A percentile compares a stretch with the other conserved stretches of the same genome.
Evolutionary conservation across 1,284 basidiomycete species (phyloP).

Genomic region (Boletus calvinii): DNA sequence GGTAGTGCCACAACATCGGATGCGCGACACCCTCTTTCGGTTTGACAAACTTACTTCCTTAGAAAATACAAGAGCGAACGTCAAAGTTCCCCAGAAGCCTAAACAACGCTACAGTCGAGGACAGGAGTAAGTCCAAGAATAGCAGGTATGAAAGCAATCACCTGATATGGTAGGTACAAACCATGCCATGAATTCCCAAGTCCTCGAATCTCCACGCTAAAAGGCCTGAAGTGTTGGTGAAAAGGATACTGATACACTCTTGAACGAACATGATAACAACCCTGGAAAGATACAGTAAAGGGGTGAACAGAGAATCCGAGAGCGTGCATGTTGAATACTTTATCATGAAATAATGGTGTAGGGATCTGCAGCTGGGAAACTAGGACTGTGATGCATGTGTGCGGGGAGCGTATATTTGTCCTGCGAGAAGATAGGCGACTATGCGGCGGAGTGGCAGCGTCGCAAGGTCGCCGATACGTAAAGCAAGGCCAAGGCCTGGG

Average conservation of each 20-base stretch:
- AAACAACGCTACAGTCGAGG: neutral
- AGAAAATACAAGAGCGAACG: slow-evolving; percentile 28
- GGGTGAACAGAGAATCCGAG: slow-evolving; percentile 3
- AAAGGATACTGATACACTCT: slow-evolving; percentile 21
- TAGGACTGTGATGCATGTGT: slow-evolving; percentile 15
- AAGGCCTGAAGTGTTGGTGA: neutral
- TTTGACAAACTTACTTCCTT: slow-evolving; percentile 25
- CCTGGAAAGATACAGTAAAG: slow-evolving; percentile 15
- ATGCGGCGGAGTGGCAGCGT: slow-evolving; percentile 31
- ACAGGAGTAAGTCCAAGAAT: slow-evolving; percentile 22
- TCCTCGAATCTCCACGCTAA: neutral
- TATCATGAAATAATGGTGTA: neutral
- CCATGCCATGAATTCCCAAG: slow-evolving; percentile 1
- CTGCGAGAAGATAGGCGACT: slow-evolving; percentile 25
- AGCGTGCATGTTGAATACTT: slow-evolving; percentile 13
- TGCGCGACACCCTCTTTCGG: slow-evolving; percentile 3
- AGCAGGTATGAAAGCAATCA: slow-evolving; percentile 30
- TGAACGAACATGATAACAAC: slow-evolving; percentile 4
- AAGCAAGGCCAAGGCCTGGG: slow-evolving; percentile 29
- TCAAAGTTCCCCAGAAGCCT: slow-evolving; percentile 5
- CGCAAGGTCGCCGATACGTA: slow-evolving; percentile 31
- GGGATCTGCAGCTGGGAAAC: slow-evolving; percentile 9
- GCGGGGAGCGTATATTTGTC: slow-evolving; percentile 26
- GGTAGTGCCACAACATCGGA: slow-evolving; percentile 3
- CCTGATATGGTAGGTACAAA: slow-evolving; percentile 32